Evolutionary conservation across 345 rosid species (phyloP), one percentile per base, ranked within the genome.

Genomic region (Schrenkiella parvula): DNA sequence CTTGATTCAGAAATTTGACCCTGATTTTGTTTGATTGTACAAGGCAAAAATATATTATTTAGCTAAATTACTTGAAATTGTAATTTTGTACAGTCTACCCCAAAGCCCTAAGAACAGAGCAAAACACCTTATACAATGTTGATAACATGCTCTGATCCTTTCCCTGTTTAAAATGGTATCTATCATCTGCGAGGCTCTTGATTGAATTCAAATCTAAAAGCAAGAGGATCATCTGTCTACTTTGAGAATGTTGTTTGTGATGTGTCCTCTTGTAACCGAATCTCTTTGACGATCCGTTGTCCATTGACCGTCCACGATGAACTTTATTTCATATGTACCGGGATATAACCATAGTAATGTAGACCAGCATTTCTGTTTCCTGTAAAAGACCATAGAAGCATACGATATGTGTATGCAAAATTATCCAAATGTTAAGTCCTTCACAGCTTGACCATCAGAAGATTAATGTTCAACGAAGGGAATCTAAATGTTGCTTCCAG

Each of bases 301-400:
- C 98, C 97, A 95, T 21, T 87, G 84, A 31, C 89, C 96, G 34
- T 91, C 98, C 56, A 93, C 88, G 11, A 93, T 74, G 79, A 95
- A 95, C 74, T 95, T 95, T 64, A 95, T 84, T 93, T 95, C 97
- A 44, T 89, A 91, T 11, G 50, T 78, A 69, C 96, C 97, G 1
- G 99, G 96, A 86, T 95, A 95, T n/a, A 95, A 93, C 96, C 97
- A 91, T 35, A 95, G 82, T 72, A 80, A 78, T 13, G 87, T 82
- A 15, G 97, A 86, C 99, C 97, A 89, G 41, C 69, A 51, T 64
- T 71, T 81, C 56, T 84, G 77, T 79, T 78, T 84, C 84, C 95
- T 91, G 90, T 34, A 73, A 74, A 48, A 69, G 71, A 66, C 67
- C 60, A 57, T 22, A 11, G 5, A 55, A 34, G 55, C 41, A 64